Evolutionary conservation across 345 rosid species (phyloP).

Genomic region (Eucalyptus erythrocorys): DNA sequence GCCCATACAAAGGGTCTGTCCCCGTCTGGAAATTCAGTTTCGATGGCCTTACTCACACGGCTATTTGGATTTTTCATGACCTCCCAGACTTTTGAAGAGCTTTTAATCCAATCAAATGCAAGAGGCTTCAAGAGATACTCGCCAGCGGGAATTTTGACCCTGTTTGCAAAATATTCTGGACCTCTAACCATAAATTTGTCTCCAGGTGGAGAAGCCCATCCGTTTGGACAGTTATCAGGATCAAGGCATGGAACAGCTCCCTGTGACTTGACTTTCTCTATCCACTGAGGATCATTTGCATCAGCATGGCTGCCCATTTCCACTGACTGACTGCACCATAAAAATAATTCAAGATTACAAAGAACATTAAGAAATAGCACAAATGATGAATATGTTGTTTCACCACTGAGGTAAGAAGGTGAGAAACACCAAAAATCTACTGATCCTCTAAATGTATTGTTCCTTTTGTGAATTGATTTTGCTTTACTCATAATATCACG

Average conservation of each 20-base stretch:
- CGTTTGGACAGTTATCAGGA: slow-evolving; percentile 46
- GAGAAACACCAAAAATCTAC: neutral
- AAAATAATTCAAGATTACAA: neutral
- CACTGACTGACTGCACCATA: neutral
- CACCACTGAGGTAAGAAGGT: neutral
- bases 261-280: slow-evolving; percentile 52
- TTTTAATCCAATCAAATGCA: slow-evolving; percentile 88
- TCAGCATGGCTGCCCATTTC: slow-evolving; percentile 32
- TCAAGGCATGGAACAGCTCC: slow-evolving; percentile 76
- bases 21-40: slow-evolving; percentile 32
- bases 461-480: neutral
- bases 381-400: neutral
- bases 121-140: slow-evolving; percentile 70
- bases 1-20: slow-evolving; percentile 94
- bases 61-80: slow-evolving; percentile 38
- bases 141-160: slow-evolving; percentile 64
- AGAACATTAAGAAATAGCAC: neutral
- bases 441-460: neutral
- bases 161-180: slow-evolving; percentile 62
- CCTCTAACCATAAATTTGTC: slow-evolving; percentile 79
- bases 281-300: slow-evolving; percentile 49
- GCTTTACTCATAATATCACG: neutral
- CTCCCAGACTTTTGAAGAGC: slow-evolving; percentile 47
- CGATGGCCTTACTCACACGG: slow-evolving; percentile 55
- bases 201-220: slow-evolving; percentile 88